Base-by-base conservation (phyloP, 345 rosid species). In the Populus pruinosa region DNA sequence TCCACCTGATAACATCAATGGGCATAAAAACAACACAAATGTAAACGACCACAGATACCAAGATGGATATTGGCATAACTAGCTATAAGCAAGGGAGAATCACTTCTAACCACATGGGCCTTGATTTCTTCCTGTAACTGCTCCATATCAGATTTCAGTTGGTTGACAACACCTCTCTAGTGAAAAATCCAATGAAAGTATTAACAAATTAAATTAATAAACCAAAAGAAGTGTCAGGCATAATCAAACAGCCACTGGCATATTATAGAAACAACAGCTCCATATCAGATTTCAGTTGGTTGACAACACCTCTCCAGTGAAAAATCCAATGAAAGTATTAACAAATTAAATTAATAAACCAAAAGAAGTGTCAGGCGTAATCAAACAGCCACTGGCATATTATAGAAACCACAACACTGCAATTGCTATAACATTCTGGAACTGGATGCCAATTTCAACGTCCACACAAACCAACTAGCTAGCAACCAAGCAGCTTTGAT, bases 151-250 rank as follows among this genome's bases (percentile, higher is more conserved):
- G 87, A 91, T 80, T 96, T 96, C 72, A 96, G 89, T 86, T 90
- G 96, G 89, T 93, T 91, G 87, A 93, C 95, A 88, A 82, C 81
- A 81, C 90, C 84, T 91, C 99, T 90, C 99, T 96, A 91, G 69
- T 74, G 69, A 70, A 83, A 74, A 82, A 23, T 59, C 64, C 31
- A 67, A 83, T 33, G 3, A 31, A 5, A 27, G 31, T 9, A 35
- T 20, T n/a, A 59, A 23, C 29, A n/a, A 61, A 70, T 18, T 61
- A 65, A 64, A 64, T 43, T 39, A 31, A 61, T 29, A 41, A 59
- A 67, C 20, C 70, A 67, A 49, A 53, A 13, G 49, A 73, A 56
- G 72, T 69, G 47, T 39, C 50, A 75, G 35, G 23, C 18, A 68
- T 14, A 9, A 62, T 61, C 63, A 56, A 56, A 56, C 13, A n/a